These are phyloP conservation scores for Plectranthus barbatus DNA, from an alignment of 257 asterid genomes.

Conservation along the genomic window DNA sequence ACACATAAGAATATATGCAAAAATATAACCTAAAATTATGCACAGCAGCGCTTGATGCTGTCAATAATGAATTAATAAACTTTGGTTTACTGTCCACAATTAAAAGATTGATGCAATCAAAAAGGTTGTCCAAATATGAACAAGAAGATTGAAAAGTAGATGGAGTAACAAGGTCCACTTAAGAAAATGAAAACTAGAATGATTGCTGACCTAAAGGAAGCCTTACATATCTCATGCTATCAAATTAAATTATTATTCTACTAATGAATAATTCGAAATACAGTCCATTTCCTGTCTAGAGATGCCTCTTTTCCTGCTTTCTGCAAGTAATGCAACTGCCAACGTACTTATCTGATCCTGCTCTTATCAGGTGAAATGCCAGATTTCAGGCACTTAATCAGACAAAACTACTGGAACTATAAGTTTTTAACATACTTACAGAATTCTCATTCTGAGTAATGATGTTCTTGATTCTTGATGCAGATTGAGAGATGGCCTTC, in stretches of 20 bases:
- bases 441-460: slow-evolving; percentile 28
- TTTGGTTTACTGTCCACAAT: not conserved
- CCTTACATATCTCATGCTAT: slow-evolving; percentile 7
- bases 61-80: not conserved
- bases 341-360: not conserved
- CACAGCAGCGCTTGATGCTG: not conserved
- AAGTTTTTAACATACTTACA: slow-evolving; percentile 37
- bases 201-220: not conserved
- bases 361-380: slow-evolving; percentile 2
- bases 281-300: not conserved
- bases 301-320: not conserved
- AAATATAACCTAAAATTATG: not conserved
- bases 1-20: not conserved
- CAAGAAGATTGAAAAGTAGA: slow-evolving; percentile 5
- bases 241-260: not conserved
- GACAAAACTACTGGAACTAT: not conserved
- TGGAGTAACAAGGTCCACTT: not conserved
- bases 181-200: not conserved
- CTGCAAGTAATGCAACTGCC: not conserved
- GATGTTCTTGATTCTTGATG: slow-evolving; percentile 52
- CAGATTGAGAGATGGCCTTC: slow-evolving; percentile 73
- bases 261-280: not conserved
- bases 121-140: not conserved
- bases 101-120: not conserved
- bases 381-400: not conserved